Evolutionary conservation across 1,139 yeast genomes (phyloP), one percentile per base, ranked within the genome.

Genomic region (Debaryomycetaceae sp.): DNA sequence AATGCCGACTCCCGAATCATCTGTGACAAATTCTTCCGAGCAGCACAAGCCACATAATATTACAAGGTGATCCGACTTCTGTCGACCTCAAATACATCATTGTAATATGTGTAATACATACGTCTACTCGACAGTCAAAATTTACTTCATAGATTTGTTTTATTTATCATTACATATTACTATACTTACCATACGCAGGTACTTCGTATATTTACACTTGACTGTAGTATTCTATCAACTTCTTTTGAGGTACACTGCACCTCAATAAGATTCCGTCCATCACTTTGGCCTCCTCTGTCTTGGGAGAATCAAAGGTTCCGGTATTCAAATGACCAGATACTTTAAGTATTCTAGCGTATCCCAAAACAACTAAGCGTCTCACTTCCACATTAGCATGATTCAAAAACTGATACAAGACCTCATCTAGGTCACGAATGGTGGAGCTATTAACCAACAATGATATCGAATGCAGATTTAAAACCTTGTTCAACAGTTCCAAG

Each of bases 331-430:
- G 24, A 30, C 55, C 49, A 1, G 58, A 52, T 3, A 65, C 60
- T 39, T 55, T 60, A 39, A 68, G 45, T 39, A 72, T 46, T 40
- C 58, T 62, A 5, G 78, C 74, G 48, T 74, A 78, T n/a, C 66
- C 63, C 40, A 73, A 63, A 9, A 74, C 65, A 0, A 72, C 72
- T 22, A 58, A 51, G 46, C 78, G 61, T 49, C 81, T 59, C 6
- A 75, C 57, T 36, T 70, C 75, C 7, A 74, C 74, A 22, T 65
- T 67, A 1, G 56, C 58, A 46, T 65, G 61, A 11, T 57, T 51
- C 41, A 76, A 52, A 41, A 58, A 63, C 9, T 49, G 52, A 38
- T 57, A 55, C 11, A 74, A 55, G 1, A 56, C 54, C 0, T 52
- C 51, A 51, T 73, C 76, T 17, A 75, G 57, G 11, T 58, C 57